Conservation (phyloP, 345 rosid genomes). For the Raphanus sativus region DNA sequence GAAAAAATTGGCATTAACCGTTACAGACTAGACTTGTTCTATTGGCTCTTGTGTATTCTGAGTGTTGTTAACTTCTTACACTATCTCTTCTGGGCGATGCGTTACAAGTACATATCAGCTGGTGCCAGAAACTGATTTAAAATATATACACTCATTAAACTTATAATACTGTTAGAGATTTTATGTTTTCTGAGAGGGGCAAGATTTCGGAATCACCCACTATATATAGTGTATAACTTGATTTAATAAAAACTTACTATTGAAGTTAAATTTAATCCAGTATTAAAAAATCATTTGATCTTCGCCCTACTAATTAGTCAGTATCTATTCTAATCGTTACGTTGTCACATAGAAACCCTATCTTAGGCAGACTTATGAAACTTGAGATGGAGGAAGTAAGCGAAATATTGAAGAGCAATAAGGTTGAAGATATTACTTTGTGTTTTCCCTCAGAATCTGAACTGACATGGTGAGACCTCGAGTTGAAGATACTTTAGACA, state of each 20-base stretch:
- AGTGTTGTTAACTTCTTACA: constrained; percentile 60
- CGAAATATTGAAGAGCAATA: too few relatives aligned
- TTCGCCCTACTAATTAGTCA: not conserved
- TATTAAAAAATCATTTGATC: not conserved
- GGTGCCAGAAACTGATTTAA: constrained; percentile 26
- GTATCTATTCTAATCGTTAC: not conserved
- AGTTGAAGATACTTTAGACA: not conserved
- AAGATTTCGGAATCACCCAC: not conserved
- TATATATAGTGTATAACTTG: not conserved
- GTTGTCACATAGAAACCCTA: not conserved
- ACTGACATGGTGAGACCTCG: constrained; percentile 9
- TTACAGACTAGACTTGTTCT: constrained; percentile 55
- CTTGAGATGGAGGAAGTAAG: too few relatives aligned
- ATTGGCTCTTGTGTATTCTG: constrained; percentile 62
- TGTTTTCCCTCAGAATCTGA: constrained; percentile 66
- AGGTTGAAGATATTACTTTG: constrained; percentile 27
- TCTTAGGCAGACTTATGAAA: not conserved
- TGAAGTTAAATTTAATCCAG: not conserved
- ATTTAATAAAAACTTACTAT: not conserved
- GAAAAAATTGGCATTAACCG: constrained; percentile 46
- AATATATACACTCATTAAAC: not conserved
- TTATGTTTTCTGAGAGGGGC: not conserved
- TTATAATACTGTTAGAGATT: not conserved
- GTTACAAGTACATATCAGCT: constrained; percentile 53
- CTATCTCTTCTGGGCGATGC: constrained; percentile 63